phyloP scores from a whole-genome alignment of 306 rosid genomes.

The Argentina anserina region DNA sequence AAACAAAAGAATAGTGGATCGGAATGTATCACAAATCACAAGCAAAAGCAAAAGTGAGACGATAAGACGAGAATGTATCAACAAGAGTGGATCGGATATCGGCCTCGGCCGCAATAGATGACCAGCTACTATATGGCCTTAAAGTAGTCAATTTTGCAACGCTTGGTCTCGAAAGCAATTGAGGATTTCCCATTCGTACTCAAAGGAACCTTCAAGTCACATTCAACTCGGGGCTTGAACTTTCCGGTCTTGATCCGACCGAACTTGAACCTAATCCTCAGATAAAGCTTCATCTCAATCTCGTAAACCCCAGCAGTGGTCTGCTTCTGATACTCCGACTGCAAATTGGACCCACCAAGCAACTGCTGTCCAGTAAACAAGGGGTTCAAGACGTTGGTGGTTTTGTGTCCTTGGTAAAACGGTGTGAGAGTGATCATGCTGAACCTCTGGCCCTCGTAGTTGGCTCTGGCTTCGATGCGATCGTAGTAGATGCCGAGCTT shows the following conservation, averaged over 20 bases:
- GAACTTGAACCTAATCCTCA: constrained; percentile 52
- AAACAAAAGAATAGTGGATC: constrained; percentile 10
- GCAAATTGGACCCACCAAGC: constrained; percentile 17
- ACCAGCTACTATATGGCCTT: not conserved
- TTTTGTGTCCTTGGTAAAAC: constrained; percentile 74
- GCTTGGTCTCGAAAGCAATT: constrained; percentile 36
- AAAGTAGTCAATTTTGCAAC: constrained; percentile 56
- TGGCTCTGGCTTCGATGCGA: constrained; percentile 45
- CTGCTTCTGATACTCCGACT: constrained; percentile 31
- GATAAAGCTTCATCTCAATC: constrained; percentile 53
- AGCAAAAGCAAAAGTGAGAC: not conserved
- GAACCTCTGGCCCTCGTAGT: constrained; percentile 42
- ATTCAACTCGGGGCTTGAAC: constrained; percentile 52
- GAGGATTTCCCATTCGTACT: constrained; percentile 18
- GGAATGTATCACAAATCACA: not conserved
- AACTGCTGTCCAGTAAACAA: constrained; percentile 40
- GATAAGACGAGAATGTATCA: not conserved
- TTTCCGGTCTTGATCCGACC: constrained; percentile 39
- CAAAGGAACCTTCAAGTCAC: constrained; percentile 58
- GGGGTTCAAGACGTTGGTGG: constrained; percentile 30
- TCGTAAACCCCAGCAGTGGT: constrained; percentile 33
- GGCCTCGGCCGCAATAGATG: not conserved
- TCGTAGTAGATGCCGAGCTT: constrained; percentile 67
- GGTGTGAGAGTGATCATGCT: not conserved
- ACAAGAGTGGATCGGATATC: not conserved